phyloP scores from a whole-genome alignment of 805 yeast genomes.

The Ogataea thermomethanolica region DNA sequence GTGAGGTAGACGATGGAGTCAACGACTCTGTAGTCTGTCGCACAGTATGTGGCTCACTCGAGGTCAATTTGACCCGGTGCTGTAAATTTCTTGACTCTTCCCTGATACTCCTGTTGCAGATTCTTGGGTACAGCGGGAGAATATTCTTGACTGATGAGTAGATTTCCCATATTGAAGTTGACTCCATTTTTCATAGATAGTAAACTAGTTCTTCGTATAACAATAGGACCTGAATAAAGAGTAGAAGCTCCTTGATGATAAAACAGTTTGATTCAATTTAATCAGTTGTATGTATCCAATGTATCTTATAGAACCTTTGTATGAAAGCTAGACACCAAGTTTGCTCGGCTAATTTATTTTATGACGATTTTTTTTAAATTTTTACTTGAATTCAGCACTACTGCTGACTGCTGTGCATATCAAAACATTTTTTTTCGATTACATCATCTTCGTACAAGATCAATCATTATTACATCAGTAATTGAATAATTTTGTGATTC shows the following conservation, averaged over 20 bases:
- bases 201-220: neutral
- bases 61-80: neutral
- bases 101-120: constrained; percentile 31
- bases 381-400: too few species aligned
- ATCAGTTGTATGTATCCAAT: too few species aligned
- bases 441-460: neutral
- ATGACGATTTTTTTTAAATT: neutral
- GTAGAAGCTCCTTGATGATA: too few species aligned
- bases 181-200: constrained; percentile 20
- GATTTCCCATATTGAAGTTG: constrained; percentile 36
- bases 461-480: neutral
- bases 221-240: neutral
- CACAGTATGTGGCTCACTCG: neutral
- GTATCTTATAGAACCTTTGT: too few species aligned
- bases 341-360: too few species aligned
- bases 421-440: neutral
- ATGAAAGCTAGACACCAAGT: too few species aligned
- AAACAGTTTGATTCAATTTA: too few species aligned
- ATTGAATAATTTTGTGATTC: too few species aligned
- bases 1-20: constrained; percentile 21
- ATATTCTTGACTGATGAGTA: constrained; percentile 33
- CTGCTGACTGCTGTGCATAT: too few species aligned
- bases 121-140: constrained; percentile 33
- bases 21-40: constrained; percentile 8
- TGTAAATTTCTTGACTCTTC: constrained; percentile 26